phyloP scores from a whole-genome alignment of 768 basidiomycete genomes.

The Tricholoma bakamatsutake region DNA sequence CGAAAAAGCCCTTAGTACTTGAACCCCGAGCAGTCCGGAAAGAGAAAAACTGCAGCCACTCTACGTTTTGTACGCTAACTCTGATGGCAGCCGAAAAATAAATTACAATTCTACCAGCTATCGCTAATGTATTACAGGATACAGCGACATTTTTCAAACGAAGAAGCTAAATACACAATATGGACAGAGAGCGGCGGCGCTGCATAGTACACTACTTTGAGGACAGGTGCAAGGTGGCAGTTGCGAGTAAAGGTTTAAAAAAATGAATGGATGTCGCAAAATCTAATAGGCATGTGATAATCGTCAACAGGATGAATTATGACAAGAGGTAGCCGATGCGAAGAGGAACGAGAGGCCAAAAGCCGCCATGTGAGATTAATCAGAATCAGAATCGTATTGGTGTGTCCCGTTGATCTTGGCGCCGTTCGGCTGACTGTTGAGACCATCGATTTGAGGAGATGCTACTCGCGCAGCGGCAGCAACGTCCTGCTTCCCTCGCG shows the following conservation, averaged over 20 bases:
- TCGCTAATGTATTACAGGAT: not conserved
- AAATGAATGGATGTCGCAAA: not conserved
- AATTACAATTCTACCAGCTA: not conserved
- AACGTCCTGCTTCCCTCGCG: conserved; percentile 14
- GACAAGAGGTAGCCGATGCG: not conserved
- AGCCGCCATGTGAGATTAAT: not conserved
- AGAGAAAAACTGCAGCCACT: too few relatives aligned
- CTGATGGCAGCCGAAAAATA: too few relatives aligned
- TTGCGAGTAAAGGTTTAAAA: not conserved
- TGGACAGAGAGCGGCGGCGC: not conserved
- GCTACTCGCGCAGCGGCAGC: conserved; percentile 2
- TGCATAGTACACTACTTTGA: not conserved
- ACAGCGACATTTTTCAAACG: not conserved
- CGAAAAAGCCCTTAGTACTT: too few relatives aligned
- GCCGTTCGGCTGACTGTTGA: not conserved
- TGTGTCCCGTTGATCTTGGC: not conserved
- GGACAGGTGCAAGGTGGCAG: not conserved
- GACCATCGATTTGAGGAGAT: not conserved
- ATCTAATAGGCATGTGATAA: not conserved
- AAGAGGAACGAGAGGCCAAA: not conserved
- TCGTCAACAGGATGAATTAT: not conserved
- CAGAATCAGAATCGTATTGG: not conserved
- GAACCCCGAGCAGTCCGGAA: too few relatives aligned
- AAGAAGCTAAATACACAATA: not conserved
- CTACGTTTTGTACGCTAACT: too few relatives aligned